Conservation (phyloP, 768 basidiomycete species). For the Boletus tylopilopsis region DNA sequence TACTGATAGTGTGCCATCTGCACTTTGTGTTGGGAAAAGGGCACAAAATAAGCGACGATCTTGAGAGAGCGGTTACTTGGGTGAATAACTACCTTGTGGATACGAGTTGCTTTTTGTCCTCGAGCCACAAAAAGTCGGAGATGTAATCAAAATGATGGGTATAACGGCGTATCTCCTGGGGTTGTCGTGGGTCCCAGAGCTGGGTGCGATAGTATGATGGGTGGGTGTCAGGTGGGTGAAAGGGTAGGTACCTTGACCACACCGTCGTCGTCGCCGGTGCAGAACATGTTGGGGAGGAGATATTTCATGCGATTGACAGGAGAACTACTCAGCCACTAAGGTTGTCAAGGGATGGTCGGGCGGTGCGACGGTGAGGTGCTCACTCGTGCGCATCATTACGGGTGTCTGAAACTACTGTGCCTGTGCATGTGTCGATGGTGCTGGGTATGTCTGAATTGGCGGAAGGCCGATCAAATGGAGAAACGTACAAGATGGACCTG, state of each 20-base stretch:
- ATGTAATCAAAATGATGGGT: constrained; percentile 94
- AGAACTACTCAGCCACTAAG: constrained; percentile 47
- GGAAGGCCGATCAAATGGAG: not conserved
- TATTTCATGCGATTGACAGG: constrained; percentile 84
- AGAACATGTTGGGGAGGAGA: constrained; percentile 65
- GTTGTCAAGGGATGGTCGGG: constrained; percentile 25
- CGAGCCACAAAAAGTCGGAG: constrained; percentile 84
- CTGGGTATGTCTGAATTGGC: constrained; percentile 35
- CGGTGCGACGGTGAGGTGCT: constrained; percentile 28
- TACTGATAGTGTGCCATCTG: constrained; percentile 90
- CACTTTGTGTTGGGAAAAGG: constrained; percentile 43
- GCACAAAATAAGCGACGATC: not conserved
- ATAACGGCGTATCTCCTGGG: constrained; percentile 61
- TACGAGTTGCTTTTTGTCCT: constrained; percentile 79
- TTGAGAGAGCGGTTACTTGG: not conserved
- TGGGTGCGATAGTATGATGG: constrained; percentile 28
- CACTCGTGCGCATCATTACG: constrained; percentile 63
- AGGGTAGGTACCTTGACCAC: constrained; percentile 70
- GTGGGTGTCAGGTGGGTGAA: not conserved
- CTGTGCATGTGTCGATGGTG: constrained; percentile 63
- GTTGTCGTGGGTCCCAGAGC: constrained; percentile 87
- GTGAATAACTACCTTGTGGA: constrained; percentile 66
- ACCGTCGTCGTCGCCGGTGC: constrained; percentile 92
- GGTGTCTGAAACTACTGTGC: constrained; percentile 46
- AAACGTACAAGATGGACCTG: constrained; percentile 70